These are phyloP conservation scores for Puya raimondii DNA, from an alignment of 176 grass and related monocot species.

Conservation along the genomic window DNA sequence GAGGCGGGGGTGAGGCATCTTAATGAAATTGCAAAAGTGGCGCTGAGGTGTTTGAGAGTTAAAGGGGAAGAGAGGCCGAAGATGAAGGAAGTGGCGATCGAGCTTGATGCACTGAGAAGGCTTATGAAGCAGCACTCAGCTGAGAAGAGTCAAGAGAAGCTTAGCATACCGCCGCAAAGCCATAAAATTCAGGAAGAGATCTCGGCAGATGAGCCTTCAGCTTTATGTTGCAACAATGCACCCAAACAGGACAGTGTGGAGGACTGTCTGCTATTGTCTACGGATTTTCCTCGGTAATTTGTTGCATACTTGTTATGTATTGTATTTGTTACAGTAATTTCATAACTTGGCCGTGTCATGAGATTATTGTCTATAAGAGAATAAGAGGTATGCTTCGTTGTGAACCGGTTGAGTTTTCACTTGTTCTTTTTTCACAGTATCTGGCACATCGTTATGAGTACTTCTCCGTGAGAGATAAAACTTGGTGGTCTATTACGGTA, in stretches of 20 bases:
- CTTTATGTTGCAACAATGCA: background rate
- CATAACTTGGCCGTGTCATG: too few species aligned
- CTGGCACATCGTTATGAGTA: too few species aligned
- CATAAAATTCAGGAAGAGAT: background rate
- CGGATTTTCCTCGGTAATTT: background rate
- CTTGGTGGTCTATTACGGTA: too few species aligned
- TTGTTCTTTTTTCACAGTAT: too few species aligned
- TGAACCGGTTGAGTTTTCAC: too few species aligned
- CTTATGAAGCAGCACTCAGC: conserved; percentile 29
- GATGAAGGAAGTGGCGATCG: conserved; percentile 43
- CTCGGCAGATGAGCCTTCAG: background rate
- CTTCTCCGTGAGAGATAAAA: too few species aligned
- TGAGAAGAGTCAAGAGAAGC: conserved; percentile 13
- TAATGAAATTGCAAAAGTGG: conserved; percentile 34
- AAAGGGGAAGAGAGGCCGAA: conserved; percentile 38
- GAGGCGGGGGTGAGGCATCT: conserved; percentile 35
- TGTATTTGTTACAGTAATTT: too few species aligned
- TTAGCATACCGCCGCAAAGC: background rate
- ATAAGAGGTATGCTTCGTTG: too few species aligned
- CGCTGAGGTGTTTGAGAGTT: conserved; percentile 29
- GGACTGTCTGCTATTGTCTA: background rate
- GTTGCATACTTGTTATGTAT: too few species aligned
- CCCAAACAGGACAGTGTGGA: background rate
- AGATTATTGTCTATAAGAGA: too few species aligned
- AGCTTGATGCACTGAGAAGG: conserved; percentile 44